Conservation (phyloP, 73 alveolate genomes). For the Symbiodinium natans region DNA sequence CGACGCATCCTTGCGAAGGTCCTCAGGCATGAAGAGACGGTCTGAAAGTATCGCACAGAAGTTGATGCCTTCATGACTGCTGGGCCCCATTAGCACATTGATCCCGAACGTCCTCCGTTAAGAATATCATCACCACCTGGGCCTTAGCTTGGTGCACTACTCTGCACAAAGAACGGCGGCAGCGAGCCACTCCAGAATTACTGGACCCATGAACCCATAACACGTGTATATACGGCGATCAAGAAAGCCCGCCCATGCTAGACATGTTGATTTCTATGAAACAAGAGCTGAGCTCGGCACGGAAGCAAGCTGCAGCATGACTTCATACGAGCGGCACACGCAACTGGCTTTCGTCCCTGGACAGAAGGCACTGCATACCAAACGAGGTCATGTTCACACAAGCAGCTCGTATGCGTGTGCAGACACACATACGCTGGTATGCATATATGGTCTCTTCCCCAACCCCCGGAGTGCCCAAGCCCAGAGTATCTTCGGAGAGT, state of each 20-base stretch:
- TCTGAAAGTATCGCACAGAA: not conserved
- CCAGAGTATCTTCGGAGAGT: too few relatives aligned
- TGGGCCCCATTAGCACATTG: not conserved
- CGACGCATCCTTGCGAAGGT: slow-evolving; percentile 33
- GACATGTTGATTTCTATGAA: not conserved
- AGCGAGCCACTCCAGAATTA: not conserved
- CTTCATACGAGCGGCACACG: slow-evolving; percentile 46
- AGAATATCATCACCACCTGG: slow-evolving; percentile 1
- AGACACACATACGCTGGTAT: too few relatives aligned
- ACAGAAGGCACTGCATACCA: not conserved
- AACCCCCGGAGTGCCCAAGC: too few relatives aligned
- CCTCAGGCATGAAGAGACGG: not conserved
- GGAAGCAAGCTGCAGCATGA: slow-evolving; percentile 37
- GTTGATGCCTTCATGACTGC: not conserved
- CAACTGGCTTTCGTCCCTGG: slow-evolving; percentile 71
- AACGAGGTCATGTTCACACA: too few relatives aligned
- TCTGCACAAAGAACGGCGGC: too few relatives aligned
- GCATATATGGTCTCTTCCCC: too few relatives aligned
- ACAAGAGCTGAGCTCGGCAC: not conserved
- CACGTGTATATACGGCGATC: too few relatives aligned
- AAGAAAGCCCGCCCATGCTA: not conserved
- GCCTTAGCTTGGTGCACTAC: too few relatives aligned
- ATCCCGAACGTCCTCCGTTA: slow-evolving; percentile 16
- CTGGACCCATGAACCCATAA: too few relatives aligned
- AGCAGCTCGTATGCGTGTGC: too few relatives aligned